Evolutionary conservation across 768 basidiomycete species (phyloP).

Genomic region (Lentinula raphanica): DNA sequence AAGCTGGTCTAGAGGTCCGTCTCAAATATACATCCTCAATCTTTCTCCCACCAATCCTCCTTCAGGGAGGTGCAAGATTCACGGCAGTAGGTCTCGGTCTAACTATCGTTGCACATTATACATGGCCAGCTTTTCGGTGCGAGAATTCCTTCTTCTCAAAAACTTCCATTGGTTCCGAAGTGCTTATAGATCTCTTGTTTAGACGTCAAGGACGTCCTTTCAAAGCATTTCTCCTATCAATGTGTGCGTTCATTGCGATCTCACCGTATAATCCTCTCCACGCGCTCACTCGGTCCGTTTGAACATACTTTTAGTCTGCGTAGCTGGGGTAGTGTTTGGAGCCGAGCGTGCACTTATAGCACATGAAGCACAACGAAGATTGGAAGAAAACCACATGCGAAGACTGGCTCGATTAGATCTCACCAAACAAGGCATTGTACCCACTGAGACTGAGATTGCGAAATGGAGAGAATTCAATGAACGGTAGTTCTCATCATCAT

Average conservation of each 20-base stretch:
- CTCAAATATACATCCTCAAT: background rate
- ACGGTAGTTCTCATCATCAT: background rate
- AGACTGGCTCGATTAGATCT: slow-evolving; percentile 72
- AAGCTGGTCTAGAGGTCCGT: slow-evolving; percentile 52
- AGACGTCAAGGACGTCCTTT: slow-evolving; percentile 79
- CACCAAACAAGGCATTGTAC: slow-evolving; percentile 66
- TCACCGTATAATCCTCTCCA: no score
- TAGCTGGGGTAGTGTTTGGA: slow-evolving; percentile 66
- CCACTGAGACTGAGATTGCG: slow-evolving; percentile 79
- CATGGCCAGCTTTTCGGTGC: slow-evolving; percentile 72
- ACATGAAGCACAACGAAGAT: slow-evolving; percentile 62
- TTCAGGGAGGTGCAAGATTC: slow-evolving; percentile 49
- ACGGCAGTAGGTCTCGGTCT: slow-evolving; percentile 55
- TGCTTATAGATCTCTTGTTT: background rate
- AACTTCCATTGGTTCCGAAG: background rate
- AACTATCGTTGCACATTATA: slow-evolving; percentile 57
- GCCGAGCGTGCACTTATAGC: slow-evolving; percentile 72
- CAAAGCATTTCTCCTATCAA: slow-evolving; percentile 73
- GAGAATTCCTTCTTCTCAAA: slow-evolving; percentile 12
- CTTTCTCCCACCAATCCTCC: background rate
- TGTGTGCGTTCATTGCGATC: slow-evolving; percentile 44
- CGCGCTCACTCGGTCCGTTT: background rate
- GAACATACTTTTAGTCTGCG: slow-evolving; percentile 35
- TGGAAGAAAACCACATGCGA: slow-evolving; percentile 62
- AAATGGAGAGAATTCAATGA: slow-evolving; percentile 55